Conservation (phyloP, 192 early-diverging fungal genomes). For the Coemansia sp. region DNA sequence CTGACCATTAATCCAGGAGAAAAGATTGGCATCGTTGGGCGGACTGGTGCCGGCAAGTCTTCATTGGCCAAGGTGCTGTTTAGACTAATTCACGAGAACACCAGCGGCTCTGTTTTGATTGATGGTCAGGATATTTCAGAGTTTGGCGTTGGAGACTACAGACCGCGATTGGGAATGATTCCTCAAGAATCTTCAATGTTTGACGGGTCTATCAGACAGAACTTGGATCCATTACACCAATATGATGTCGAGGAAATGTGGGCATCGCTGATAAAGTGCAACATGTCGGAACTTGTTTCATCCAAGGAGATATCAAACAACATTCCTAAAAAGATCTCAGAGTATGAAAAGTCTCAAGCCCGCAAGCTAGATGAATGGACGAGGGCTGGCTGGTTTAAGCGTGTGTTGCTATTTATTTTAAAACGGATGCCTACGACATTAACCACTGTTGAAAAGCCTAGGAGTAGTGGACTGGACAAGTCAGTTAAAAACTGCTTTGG, state of each 20-base stretch:
- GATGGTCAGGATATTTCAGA: conserved; percentile 74
- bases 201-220: conserved; percentile 60
- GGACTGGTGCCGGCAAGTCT: conserved; percentile 67
- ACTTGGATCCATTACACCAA: conserved; percentile 64
- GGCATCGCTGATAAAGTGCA: conserved; percentile 23
- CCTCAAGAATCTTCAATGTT: conserved; percentile 69
- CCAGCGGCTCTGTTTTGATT: conserved; percentile 60
- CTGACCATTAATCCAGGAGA: conserved; percentile 58
- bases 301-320: background rate
- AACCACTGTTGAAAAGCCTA: background rate
- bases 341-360: background rate
- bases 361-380: conserved; percentile 9
- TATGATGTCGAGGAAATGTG: conserved; percentile 19
- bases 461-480: background rate
- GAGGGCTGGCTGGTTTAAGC: conserved; percentile 6
- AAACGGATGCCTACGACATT: background rate
- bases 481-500: background rate
- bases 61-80: conserved; percentile 59
- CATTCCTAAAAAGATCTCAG: background rate
- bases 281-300: background rate
- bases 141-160: conserved; percentile 66
- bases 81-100: conserved; percentile 61
- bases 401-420: conserved; percentile 4
- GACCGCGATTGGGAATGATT: conserved; percentile 51
- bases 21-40: conserved; percentile 57